phyloP scores from a whole-genome alignment of 345 rosid species.

The Barbarea vulgaris region DNA sequence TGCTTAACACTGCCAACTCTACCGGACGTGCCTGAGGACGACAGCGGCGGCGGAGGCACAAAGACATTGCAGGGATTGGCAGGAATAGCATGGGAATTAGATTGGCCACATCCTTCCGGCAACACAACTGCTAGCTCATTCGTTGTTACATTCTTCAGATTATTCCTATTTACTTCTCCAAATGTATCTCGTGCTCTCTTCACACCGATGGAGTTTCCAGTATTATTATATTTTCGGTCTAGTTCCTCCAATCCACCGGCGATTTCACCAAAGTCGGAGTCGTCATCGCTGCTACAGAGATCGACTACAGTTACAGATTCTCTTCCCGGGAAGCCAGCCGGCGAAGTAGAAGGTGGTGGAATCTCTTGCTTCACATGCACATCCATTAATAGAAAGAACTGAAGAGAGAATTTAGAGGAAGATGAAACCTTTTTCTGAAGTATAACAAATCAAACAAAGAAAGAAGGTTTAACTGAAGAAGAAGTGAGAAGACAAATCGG shows the following conservation, averaged over 20 bases:
- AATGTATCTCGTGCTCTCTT: constrained; percentile 39
- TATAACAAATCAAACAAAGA: no score
- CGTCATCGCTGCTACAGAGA: constrained; percentile 59
- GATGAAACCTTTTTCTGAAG: neutral
- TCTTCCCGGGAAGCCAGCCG: constrained; percentile 3
- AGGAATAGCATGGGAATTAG: constrained; percentile 38
- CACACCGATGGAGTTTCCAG: constrained; percentile 17
- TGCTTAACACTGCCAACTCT: constrained; percentile 50
- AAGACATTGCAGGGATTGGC: constrained; percentile 6
- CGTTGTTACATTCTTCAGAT: constrained; percentile 21
- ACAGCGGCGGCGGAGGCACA: neutral
- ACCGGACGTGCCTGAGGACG: neutral
- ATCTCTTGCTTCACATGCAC: constrained; percentile 52
- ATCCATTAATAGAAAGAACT: constrained; percentile 38
- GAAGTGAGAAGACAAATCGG: neutral
- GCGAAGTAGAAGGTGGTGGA: constrained; percentile 22
- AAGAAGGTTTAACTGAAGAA: neutral
- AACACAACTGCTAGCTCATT: constrained; percentile 39
- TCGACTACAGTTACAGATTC: constrained; percentile 48
- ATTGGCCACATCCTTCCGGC: constrained; percentile 57
- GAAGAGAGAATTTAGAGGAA: neutral
- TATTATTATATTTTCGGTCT: neutral
- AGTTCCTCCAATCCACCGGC: neutral
- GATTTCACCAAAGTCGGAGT: constrained; percentile 42
- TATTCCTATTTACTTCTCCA: constrained; percentile 37